These are phyloP conservation scores for Puccinellia tenuiflora DNA, from an alignment of 176 grass and related monocot species.

Conservation along the genomic window DNA sequence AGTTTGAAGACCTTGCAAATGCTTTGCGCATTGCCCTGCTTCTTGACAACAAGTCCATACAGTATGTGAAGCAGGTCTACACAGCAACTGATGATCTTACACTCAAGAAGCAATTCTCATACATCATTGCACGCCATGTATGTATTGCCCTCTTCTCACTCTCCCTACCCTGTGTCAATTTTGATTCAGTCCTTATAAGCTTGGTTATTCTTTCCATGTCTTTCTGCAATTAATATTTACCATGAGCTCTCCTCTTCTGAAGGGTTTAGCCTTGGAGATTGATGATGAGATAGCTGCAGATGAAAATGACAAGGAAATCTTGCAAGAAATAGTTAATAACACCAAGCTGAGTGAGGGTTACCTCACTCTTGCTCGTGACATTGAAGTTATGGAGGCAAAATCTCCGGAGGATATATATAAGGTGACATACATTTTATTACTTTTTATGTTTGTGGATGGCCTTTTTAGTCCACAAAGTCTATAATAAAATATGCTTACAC, in stretches of 20 bases:
- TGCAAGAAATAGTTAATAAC: slow-evolving; percentile 95
- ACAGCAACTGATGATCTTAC: slow-evolving; percentile 68
- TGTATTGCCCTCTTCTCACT: background rate
- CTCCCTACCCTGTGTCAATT: background rate
- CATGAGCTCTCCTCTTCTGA: slow-evolving; percentile 1
- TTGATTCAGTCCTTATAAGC: background rate
- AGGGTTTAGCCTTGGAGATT: slow-evolving; percentile 85
- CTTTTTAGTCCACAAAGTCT: background rate
- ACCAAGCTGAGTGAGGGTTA: slow-evolving; percentile 81
- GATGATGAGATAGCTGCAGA: slow-evolving; percentile 84
- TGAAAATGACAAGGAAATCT: slow-evolving; percentile 76
- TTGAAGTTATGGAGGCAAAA: slow-evolving; percentile 98
- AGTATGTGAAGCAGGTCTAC: slow-evolving; percentile 91
- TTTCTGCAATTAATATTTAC: background rate
- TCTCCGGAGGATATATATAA: slow-evolving; percentile 99
- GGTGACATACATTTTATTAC: slow-evolving; percentile 38
- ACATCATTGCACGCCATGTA: slow-evolving; percentile 91
- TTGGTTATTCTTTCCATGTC: background rate
- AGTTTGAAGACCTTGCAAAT: slow-evolving; percentile 87
- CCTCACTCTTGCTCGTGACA: slow-evolving; percentile 90
- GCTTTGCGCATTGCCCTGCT: slow-evolving; percentile 68
- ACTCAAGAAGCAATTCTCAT: slow-evolving; percentile 94
- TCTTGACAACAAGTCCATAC: slow-evolving; percentile 70
- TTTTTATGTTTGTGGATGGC: background rate
- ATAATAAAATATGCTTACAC: slow-evolving; percentile 13